Evolutionary conservation across 495 filamentous ascomycete species (phyloP).

Genomic region (Melanomma pulvis-pyrius): DNA sequence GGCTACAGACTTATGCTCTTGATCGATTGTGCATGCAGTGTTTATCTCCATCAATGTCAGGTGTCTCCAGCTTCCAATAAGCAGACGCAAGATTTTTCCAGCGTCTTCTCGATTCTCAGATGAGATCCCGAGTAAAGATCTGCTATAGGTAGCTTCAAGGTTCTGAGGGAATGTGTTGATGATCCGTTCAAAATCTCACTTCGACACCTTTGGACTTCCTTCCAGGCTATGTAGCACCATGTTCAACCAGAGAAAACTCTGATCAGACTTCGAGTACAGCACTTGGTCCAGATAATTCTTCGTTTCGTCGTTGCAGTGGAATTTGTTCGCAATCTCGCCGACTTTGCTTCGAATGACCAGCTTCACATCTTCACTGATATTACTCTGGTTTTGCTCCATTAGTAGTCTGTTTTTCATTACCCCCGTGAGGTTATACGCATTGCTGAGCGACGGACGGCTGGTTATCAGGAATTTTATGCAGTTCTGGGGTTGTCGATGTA

Average conservation of each 20-base stretch:
- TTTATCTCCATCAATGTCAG: constrained; percentile 22
- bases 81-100: constrained; percentile 13
- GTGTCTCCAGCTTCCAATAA: constrained; percentile 26
- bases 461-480: constrained; percentile 32
- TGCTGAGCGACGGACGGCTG: constrained; percentile 16
- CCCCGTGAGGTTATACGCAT: background rate
- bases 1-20: constrained; percentile 13
- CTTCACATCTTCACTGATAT: constrained; percentile 21
- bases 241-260: constrained; percentile 25
- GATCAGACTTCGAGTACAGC: constrained; percentile 18
- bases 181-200: constrained; percentile 15
- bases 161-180: constrained; percentile 18
- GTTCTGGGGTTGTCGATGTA: constrained; percentile 2
- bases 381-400: constrained; percentile 16
- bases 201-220: constrained; percentile 1
- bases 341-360: constrained; percentile 19
- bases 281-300: constrained; percentile 13
- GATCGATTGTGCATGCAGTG: constrained; percentile 18
- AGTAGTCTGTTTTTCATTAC: constrained; percentile 8
- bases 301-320: background rate
- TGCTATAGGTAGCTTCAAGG: constrained; percentile 15
- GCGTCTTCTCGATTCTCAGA: constrained; percentile 2
- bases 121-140: constrained; percentile 12
- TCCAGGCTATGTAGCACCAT: constrained; percentile 21
- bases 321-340: constrained; percentile 11